Base-by-base conservation (phyloP, 371 early-diverging fungal genomes). In the Syncephalastrum contaminatum region DNA sequence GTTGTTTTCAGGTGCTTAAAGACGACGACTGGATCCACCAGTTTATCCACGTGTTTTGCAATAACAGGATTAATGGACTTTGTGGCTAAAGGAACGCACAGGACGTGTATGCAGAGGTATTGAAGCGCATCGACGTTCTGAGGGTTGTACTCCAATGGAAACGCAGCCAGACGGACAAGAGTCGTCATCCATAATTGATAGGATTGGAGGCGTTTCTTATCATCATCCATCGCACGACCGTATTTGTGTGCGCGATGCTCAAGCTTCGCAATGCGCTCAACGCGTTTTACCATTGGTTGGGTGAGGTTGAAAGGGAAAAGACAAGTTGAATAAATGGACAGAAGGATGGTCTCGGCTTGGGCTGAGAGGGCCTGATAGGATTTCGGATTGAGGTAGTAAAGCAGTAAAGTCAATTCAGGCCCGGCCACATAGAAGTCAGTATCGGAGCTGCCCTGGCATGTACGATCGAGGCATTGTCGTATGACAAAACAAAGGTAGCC, bases 111-210 rank as follows among this genome's bases (percentile, higher is more conserved):
- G 67, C 66, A 66, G 21, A 59, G 39, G 48, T 53, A 65, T 15
- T 54, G 21, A n/a, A 58, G 47, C 0, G 62, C 66, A 14, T 66
- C 53, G 10, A 55, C 54, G 0, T 51, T 40, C 24, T 64, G 66
- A 46, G 56, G 58, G 19, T 69, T 62, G 43, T 74, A 58, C 42
- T 82, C 75, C 15, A 80, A 56, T 2, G 81, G 66, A 39, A 78
- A 74, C 3, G 82, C 25, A 4, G 71, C 72, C 19, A 81, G 60
- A 21, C 85, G 70, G 50, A 75, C 73, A 43, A 82, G 60, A 1
- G 81, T 81, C 0, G 83, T 70, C 7, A 81, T 53, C 85, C 85
- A 84, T 16, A 82, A 66, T 24, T 62, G 65, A n/a, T 72, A 56
- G 2, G 72, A 60, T 36, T 75, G 71, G 4, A 73, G 14, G n/a